Conservation (phyloP, 176 grass and related monocot genomes). For the Tillandsia leiboldiana region DNA sequence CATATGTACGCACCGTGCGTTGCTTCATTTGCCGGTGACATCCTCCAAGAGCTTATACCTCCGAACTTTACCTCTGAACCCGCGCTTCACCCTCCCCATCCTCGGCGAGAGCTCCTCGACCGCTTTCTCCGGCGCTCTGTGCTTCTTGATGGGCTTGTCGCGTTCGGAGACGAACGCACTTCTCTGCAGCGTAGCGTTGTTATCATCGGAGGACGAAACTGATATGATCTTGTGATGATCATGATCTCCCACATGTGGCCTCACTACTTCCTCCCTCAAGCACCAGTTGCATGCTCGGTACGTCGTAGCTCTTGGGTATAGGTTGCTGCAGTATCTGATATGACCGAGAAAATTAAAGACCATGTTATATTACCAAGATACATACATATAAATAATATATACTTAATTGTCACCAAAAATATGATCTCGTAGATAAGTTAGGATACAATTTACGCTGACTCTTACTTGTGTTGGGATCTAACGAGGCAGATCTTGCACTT, state of each 20-base stretch:
- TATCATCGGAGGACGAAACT: not conserved
- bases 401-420: not conserved
- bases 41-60: conserved; percentile 94
- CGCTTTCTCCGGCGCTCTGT: conserved; percentile 8
- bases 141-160: conserved; percentile 47
- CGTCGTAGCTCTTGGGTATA: conserved; percentile 51
- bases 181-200: conserved; percentile 3
- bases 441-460: not conserved
- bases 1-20: not conserved
- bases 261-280: conserved; percentile 34
- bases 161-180: conserved; percentile 22
- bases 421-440: not conserved
- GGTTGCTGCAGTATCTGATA: conserved; percentile 71
- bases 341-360: no score
- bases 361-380: not conserved
- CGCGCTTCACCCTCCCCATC: conserved; percentile 16
- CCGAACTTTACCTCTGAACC: conserved; percentile 39
- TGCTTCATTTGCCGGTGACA: conserved; percentile 45
- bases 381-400: not conserved
- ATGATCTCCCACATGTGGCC: not conserved
- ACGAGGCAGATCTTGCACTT: conserved; percentile 60
- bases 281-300: conserved; percentile 91
- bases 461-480: conserved; percentile 75
- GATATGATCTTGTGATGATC: not conserved
- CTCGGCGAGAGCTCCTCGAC: not conserved